Base-by-base conservation (phyloP, 2,329 filamentous ascomycete genomes). In the Neonectria coccinea region DNA sequence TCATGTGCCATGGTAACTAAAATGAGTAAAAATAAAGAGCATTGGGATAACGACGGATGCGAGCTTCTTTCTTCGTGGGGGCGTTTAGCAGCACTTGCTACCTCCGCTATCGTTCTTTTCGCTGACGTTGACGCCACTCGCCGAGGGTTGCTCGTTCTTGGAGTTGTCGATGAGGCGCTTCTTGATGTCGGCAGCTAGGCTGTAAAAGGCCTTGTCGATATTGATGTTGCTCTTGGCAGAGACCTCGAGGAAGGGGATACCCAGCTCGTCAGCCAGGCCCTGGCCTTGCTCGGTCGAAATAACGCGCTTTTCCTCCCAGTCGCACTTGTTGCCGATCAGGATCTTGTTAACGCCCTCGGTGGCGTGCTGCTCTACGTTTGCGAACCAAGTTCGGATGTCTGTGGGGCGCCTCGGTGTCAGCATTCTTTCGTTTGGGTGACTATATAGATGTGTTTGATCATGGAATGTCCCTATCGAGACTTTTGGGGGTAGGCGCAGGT, bases 301-400 rank as follows among this genome's bases (percentile, higher is more conserved):
- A 59, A 92, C 94, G 73, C 96, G 91, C 87, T 98, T 98, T 84
- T 99, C 96, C 82, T 98, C 96, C 96, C 96, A 98, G 82, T 99
- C 96, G 84, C 96, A 99, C 84, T 99, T 99, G 88, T 99, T 99
- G 79, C 96, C 96, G 73, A 99, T 97, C 71, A 99, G 88, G 78
- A 99, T 98, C 87, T 98, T 99, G 89, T 98, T 97, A 78, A 99
- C 96, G 76, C 96, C 96, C 83, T 98, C 96, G 75, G 93, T 97
- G 64, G 96, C 96, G 83, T 99, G 94, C 81, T 97, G 94, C 80
- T 97, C 94, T 74, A 97, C 94, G 83, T 99, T 98, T 78, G 94
- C 94, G 84, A 99, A 99, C 96, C 96, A 99, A 72, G 96, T 98
- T 77, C 94, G 92, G 81, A 99, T 99, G 83, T 99, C 96, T 98